Evolutionary conservation across 495 filamentous ascomycete species (phyloP).

Genomic region (Immersiella caudata): DNA sequence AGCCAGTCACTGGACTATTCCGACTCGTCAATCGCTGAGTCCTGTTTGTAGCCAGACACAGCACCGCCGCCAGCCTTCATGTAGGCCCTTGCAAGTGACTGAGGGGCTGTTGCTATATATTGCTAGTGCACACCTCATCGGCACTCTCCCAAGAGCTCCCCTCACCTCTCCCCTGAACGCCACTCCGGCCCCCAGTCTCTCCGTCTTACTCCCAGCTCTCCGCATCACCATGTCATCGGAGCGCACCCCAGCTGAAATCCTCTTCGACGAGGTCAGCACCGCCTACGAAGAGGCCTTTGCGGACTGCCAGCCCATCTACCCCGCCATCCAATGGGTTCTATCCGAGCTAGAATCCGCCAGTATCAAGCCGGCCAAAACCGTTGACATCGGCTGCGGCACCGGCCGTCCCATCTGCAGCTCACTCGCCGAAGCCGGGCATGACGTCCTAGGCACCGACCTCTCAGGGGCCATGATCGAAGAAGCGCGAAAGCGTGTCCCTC

Average conservation of each 20-base stretch:
- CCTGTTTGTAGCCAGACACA: not conserved
- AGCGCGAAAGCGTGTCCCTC: constrained; percentile 33
- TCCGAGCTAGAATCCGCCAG: constrained; percentile 6
- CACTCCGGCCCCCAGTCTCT: not conserved
- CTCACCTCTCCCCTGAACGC: not conserved
- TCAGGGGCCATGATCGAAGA: constrained; percentile 39
- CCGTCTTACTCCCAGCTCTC: not conserved
- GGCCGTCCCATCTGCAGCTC: constrained; percentile 40
- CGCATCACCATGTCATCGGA: not conserved
- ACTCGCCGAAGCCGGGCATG: constrained; percentile 37
- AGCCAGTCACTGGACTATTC: not conserved
- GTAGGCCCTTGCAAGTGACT: not conserved
- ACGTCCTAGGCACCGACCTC: constrained; percentile 44
- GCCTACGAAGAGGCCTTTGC: constrained; percentile 28
- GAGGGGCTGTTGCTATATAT: not conserved
- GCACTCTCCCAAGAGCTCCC: not conserved
- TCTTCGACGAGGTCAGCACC: constrained; percentile 27
- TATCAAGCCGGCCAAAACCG: constrained; percentile 20
- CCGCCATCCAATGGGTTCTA: constrained; percentile 25
- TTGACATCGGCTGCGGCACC: constrained; percentile 48
- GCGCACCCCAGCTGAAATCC: not conserved
- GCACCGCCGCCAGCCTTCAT: not conserved
- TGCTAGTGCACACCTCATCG: not conserved
- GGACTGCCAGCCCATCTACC: constrained; percentile 5
- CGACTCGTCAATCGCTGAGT: not conserved